phyloP scores from a whole-genome alignment of 331 rosid genomes.

The Ulmus americana region DNA sequence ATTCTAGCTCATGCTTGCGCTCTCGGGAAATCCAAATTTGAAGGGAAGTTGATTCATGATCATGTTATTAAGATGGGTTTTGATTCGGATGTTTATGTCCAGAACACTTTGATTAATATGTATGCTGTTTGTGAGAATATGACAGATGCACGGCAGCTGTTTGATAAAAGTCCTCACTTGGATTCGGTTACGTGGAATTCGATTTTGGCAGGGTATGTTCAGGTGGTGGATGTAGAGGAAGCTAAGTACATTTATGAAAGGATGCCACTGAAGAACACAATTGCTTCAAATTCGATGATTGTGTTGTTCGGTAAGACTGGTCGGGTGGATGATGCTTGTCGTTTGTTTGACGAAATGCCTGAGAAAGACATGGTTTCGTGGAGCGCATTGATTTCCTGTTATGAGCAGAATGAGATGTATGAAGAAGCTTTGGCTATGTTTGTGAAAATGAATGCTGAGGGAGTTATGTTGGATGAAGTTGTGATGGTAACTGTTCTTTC shows the following conservation, averaged over 20 bases:
- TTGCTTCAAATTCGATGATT: slow-evolving; percentile 63
- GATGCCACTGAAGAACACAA: slow-evolving; percentile 44
- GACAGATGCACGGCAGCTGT: slow-evolving; percentile 36
- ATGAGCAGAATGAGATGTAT: slow-evolving; percentile 41
- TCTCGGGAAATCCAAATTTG: slow-evolving; percentile 28
- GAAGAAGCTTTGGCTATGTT: slow-evolving; percentile 40
- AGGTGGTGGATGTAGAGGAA: slow-evolving; percentile 31
- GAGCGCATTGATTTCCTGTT: slow-evolving; percentile 55
- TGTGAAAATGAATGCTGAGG: slow-evolving; percentile 29
- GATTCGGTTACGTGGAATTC: slow-evolving; percentile 59
- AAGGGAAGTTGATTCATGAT: slow-evolving; percentile 43
- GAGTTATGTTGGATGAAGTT: slow-evolving; percentile 49
- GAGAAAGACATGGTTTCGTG: slow-evolving; percentile 53
- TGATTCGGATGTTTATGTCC: slow-evolving; percentile 43
- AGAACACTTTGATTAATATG: slow-evolving; percentile 51
- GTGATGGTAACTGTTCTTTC: slow-evolving; percentile 49
- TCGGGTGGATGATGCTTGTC: slow-evolving; percentile 33
- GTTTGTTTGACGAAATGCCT: slow-evolving; percentile 33
- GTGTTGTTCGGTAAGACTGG: slow-evolving; percentile 43
- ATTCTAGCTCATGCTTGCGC: slow-evolving; percentile 46
- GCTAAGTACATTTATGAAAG: slow-evolving; percentile 31
- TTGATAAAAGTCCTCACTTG: slow-evolving; percentile 45
- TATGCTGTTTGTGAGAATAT: slow-evolving; percentile 42
- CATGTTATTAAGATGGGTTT: slow-evolving; percentile 47
- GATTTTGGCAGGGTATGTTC: slow-evolving; percentile 45